A percentile compares a stretch with the other conserved stretches of the same genome.
Conservation (phyloP, 441 rosid genomes). For the Brassica balearica region DNA sequence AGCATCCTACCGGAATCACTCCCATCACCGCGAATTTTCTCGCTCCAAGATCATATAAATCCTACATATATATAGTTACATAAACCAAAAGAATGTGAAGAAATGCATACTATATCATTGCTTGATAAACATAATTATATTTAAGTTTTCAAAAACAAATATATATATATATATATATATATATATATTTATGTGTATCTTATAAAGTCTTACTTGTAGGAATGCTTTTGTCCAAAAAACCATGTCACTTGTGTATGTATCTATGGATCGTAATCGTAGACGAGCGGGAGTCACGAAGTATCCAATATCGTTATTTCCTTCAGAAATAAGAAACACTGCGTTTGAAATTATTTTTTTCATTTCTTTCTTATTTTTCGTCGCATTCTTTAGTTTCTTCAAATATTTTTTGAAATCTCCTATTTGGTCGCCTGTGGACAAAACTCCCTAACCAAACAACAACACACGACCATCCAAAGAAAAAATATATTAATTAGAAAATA, state of each 20-base stretch:
- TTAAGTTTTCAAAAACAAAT: not conserved
- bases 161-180: too few species aligned
- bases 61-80: slow-evolving; percentile 30
- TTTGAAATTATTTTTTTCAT: slow-evolving; percentile 34
- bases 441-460: slow-evolving; percentile 33
- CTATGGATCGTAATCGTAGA: slow-evolving; percentile 10
- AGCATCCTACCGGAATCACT: slow-evolving; percentile 44
- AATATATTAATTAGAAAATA: slow-evolving; percentile 5
- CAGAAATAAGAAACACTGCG: slow-evolving; percentile 44
- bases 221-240: slow-evolving; percentile 37
- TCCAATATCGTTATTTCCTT: slow-evolving; percentile 44
- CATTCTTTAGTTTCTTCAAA: slow-evolving; percentile 29
- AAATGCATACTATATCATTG: not conserved
- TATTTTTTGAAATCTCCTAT: slow-evolving; percentile 36
- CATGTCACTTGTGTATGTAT: slow-evolving; percentile 40
- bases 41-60: slow-evolving; percentile 42
- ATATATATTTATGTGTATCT: not conserved
- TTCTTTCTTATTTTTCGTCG: slow-evolving; percentile 23
- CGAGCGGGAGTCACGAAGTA: slow-evolving; percentile 20
- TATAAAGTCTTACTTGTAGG: slow-evolving; percentile 30
- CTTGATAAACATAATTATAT: not conserved
- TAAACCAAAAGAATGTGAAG: slow-evolving; percentile 23
- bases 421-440: slow-evolving; percentile 43
- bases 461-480: not conserved
- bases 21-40: slow-evolving; percentile 46